Conservation (phyloP, 1,139 yeast genomes). For the Hansenula anomala region DNA sequence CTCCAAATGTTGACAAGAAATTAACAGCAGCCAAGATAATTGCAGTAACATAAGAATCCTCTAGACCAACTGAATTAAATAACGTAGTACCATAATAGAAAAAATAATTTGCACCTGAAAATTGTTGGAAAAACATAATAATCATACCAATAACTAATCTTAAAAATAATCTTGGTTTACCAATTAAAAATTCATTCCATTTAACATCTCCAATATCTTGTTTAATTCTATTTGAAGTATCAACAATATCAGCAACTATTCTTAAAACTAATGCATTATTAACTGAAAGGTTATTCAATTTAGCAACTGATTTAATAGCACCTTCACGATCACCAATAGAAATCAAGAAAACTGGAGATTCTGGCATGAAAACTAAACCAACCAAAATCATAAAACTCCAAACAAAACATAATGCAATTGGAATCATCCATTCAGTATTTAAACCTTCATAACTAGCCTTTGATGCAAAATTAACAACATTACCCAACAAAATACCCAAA, state of each 20-base stretch:
- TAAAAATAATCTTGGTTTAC: constrained; percentile 39
- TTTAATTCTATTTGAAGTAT: constrained; percentile 6
- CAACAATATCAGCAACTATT: constrained; percentile 37
- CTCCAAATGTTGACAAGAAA: constrained; percentile 69
- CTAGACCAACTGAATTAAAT: constrained; percentile 44
- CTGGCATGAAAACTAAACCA: constrained; percentile 46
- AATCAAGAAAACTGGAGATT: constrained; percentile 46
- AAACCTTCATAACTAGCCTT: constrained; percentile 20
- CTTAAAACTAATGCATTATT: constrained; percentile 38
- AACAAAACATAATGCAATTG: constrained; percentile 40
- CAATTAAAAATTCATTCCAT: constrained; percentile 43
- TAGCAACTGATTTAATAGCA: constrained; percentile 43
- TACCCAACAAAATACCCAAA: no score
- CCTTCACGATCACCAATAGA: constrained; percentile 20
- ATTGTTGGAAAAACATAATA: constrained; percentile 54
- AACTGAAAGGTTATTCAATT: constrained; percentile 38
- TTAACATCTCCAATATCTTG: constrained; percentile 36
- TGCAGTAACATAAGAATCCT: constrained; percentile 42
- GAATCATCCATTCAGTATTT: constrained; percentile 41
- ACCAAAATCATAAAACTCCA: constrained; percentile 42
- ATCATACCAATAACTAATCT: constrained; percentile 48
- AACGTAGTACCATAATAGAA: constrained; percentile 54
- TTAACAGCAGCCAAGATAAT: constrained; percentile 72
- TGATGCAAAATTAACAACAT: constrained; percentile 45
- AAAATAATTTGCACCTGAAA: constrained; percentile 55